Evolutionary conservation across 495 filamentous ascomycete species (phyloP).

Genomic region (Neurospora terricola): DNA sequence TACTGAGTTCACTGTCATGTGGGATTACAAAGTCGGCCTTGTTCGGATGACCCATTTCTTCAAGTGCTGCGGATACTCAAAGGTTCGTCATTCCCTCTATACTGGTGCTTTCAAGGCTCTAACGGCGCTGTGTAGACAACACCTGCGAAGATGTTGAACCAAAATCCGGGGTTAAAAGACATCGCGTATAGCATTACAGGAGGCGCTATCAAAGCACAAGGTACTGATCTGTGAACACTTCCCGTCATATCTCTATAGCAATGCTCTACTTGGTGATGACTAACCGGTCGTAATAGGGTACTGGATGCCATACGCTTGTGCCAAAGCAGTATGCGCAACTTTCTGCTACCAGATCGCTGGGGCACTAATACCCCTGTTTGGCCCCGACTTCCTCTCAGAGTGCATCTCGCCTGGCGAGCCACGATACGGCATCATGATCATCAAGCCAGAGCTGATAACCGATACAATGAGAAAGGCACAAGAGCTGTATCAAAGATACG

Average conservation of each 20-base stretch:
- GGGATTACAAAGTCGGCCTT: slow-evolving; percentile 95
- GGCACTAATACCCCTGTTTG: slow-evolving; percentile 82
- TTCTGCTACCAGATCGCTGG: slow-evolving; percentile 81
- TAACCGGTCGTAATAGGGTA: slow-evolving; percentile 53
- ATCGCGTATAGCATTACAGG: slow-evolving; percentile 93
- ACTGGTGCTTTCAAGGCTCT: not conserved
- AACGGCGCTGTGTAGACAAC: slow-evolving; percentile 49
- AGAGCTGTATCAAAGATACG: slow-evolving; percentile 12
- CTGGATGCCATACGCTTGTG: slow-evolving; percentile 88
- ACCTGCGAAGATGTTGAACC: slow-evolving; percentile 67
- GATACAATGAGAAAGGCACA: slow-evolving; percentile 45
- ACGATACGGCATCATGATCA: slow-evolving; percentile 56
- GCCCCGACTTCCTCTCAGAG: slow-evolving; percentile 59
- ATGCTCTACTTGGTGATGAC: not conserved
- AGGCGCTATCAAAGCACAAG: slow-evolving; percentile 81
- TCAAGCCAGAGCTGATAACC: slow-evolving; percentile 49
- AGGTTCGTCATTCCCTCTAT: slow-evolving; percentile 42
- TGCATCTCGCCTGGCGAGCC: slow-evolving; percentile 54
- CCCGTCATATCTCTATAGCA: not conserved
- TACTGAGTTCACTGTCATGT: slow-evolving; percentile 69
- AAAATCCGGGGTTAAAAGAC: slow-evolving; percentile 72
- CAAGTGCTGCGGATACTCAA: slow-evolving; percentile 76
- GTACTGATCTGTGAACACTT: slow-evolving; percentile 33
- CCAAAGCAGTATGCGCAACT: slow-evolving; percentile 71
- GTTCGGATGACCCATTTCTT: slow-evolving; percentile 93